Evolutionary conservation across 2,329 filamentous ascomycete genomes (phyloP).

Genomic region (Trichoderma pleuroti): DNA sequence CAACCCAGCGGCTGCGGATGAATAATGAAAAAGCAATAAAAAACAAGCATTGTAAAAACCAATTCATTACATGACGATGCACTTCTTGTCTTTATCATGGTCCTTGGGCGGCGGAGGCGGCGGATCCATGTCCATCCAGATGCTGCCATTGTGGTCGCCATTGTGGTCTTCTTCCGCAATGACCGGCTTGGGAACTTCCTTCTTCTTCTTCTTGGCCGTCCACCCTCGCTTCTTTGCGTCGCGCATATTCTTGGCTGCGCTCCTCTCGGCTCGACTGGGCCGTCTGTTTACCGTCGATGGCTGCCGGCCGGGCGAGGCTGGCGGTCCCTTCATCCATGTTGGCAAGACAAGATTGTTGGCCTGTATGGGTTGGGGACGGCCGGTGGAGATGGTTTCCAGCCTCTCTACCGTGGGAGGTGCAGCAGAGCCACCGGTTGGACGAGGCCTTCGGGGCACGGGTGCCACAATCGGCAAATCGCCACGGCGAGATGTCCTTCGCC

Average conservation of each 20-base stretch:
- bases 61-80: slow-evolving; percentile 47
- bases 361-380: slow-evolving; percentile 22
- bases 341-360: slow-evolving; percentile 27
- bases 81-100: slow-evolving; percentile 48
- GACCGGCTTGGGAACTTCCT: slow-evolving; percentile 24
- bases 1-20: background rate
- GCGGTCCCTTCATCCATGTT: slow-evolving; percentile 37
- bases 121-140: slow-evolving; percentile 58
- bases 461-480: slow-evolving; percentile 49
- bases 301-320: slow-evolving; percentile 35
- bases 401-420: slow-evolving; percentile 49
- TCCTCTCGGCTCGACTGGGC: slow-evolving; percentile 55
- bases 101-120: slow-evolving; percentile 31
- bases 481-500: slow-evolving; percentile 31
- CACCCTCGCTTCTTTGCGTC: slow-evolving; percentile 59
- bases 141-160: slow-evolving; percentile 42
- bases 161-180: slow-evolving; percentile 32
- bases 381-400: slow-evolving; percentile 53
- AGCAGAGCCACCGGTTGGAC: slow-evolving; percentile 31
- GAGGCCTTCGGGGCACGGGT: slow-evolving; percentile 51
- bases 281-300: slow-evolving; percentile 45
- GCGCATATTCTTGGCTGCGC: slow-evolving; percentile 59
- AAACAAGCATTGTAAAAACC: background rate
- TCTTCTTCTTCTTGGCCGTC: slow-evolving; percentile 43
- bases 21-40: background rate